Evolutionary conservation across 169 alveolate genomes (phyloP).

Genomic region (Cryptosporidium bovis): DNA sequence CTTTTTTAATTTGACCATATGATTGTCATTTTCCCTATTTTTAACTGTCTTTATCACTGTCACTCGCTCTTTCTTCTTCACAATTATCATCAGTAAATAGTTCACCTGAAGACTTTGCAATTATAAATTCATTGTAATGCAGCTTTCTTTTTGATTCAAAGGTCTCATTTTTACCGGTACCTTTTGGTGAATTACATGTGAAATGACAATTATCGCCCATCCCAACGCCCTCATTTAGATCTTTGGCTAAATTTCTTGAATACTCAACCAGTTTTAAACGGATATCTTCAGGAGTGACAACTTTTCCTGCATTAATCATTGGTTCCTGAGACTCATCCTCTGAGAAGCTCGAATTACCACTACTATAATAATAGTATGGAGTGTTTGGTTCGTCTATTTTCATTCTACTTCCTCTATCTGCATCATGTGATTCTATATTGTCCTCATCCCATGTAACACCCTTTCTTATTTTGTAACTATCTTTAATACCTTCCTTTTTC

Average conservation of each 20-base stretch:
- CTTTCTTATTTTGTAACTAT: not conserved
- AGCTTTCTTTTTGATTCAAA: constrained; percentile 41
- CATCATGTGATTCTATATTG: constrained; percentile 50
- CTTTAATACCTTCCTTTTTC: too few species aligned
- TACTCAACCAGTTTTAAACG: constrained; percentile 47
- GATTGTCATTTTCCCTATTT: not conserved
- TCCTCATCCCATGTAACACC: constrained; percentile 66
- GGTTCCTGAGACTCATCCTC: constrained; percentile 26
- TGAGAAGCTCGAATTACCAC: constrained; percentile 7
- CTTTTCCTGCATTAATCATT: not conserved
- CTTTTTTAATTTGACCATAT: too few species aligned
- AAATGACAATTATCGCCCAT: too few species aligned
- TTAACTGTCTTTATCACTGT: not conserved
- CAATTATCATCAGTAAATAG: not conserved
- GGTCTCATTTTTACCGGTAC: not conserved
- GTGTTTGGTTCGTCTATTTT: constrained; percentile 60
- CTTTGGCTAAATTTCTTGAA: not conserved
- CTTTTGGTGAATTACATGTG: constrained; percentile 9
- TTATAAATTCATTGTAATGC: constrained; percentile 45
- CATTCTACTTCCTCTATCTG: constrained; percentile 70
- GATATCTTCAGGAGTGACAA: constrained; percentile 41
- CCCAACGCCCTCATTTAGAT: too few species aligned
- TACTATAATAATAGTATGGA: constrained; percentile 42
- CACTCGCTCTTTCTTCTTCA: not conserved
- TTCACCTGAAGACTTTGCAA: constrained; percentile 19